Evolutionary conservation across 2,329 filamentous ascomycete genomes (phyloP).

Genomic region (Cyclaneusma minus): DNA sequence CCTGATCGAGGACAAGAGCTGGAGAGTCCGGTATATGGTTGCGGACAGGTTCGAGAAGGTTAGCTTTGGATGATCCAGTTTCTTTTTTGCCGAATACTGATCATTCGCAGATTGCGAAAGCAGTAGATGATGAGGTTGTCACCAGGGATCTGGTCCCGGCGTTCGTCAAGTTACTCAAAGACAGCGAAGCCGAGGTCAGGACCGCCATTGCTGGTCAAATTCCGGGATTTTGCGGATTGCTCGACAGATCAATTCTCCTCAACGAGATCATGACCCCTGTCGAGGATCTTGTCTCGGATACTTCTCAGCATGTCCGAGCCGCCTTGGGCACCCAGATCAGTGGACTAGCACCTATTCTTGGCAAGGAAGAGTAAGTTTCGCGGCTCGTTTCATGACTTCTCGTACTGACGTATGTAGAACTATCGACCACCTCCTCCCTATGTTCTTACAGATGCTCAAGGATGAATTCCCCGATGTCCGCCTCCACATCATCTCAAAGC

Average conservation of each 20-base stretch:
- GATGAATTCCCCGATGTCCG: conserved; percentile 97
- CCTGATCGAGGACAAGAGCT: conserved; percentile 98
- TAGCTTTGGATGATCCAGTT: conserved; percentile 7
- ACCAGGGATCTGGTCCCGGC: conserved; percentile 86
- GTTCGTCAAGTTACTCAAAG: conserved; percentile 94
- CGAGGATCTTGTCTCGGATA: conserved; percentile 90
- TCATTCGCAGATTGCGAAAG: conserved; percentile 73
- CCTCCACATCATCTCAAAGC: conserved; percentile 98
- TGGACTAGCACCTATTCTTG: conserved; percentile 87
- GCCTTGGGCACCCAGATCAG: conserved; percentile 94
- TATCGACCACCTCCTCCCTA: conserved; percentile 88
- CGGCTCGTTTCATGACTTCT: conserved; percentile 7
- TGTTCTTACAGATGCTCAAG: conserved; percentile 99
- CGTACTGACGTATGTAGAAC: conserved; percentile 40
- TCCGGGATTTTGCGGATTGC: conserved; percentile 80
- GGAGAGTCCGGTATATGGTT: conserved; percentile 98
- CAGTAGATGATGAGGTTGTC: conserved; percentile 93
- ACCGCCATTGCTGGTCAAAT: conserved; percentile 97
- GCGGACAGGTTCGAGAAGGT: conserved; percentile 97
- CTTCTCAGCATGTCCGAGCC: conserved; percentile 90
- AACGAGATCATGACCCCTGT: conserved; percentile 95
- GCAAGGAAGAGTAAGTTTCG: conserved; percentile 76
- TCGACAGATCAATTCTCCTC: conserved; percentile 75
- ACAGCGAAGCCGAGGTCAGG: conserved; percentile 93
- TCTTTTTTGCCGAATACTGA: conserved; percentile 5